Evolutionary conservation across 495 filamentous ascomycete genomes (phyloP).

Genomic region (Podospora fimiseda): DNA sequence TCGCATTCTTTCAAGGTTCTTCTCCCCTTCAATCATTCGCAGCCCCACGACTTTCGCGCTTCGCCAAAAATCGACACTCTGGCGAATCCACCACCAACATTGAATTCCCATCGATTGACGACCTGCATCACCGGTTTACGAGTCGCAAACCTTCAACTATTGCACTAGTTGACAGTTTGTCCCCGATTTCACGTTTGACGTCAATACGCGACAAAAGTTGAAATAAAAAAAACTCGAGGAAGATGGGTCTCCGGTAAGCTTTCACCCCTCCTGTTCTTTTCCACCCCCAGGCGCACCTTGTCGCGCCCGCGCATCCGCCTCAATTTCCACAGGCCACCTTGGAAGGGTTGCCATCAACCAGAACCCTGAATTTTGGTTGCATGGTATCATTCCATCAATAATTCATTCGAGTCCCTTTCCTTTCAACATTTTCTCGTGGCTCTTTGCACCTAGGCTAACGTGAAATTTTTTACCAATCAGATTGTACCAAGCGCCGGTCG

Average conservation of each 20-base stretch:
- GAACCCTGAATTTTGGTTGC: not conserved
- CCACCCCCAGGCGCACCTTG: slow-evolving; percentile 19
- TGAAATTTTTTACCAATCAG: slow-evolving; percentile 31
- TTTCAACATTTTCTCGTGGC: not conserved
- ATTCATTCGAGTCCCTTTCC: too few species aligned
- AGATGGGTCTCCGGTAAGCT: slow-evolving; percentile 75
- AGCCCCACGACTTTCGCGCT: slow-evolving; percentile 25
- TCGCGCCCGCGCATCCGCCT: slow-evolving; percentile 11
- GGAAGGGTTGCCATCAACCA: too few species aligned
- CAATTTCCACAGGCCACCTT: slow-evolving; percentile 9
- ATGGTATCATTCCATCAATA: not conserved
- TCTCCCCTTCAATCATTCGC: slow-evolving; percentile 16
- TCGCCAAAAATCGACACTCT: slow-evolving; percentile 17
- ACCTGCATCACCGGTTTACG: slow-evolving; percentile 17
- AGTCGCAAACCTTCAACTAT: slow-evolving; percentile 9
- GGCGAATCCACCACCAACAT: slow-evolving; percentile 23
- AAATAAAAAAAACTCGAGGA: slow-evolving; percentile 13
- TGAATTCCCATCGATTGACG: slow-evolving; percentile 24
- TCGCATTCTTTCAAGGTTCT: slow-evolving; percentile 9
- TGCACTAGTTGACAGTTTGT: slow-evolving; percentile 20
- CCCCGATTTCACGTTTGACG: not conserved
- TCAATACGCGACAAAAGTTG: not conserved
- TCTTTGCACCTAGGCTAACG: slow-evolving; percentile 3
- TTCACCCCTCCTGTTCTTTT: slow-evolving; percentile 11
- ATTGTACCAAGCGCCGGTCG: slow-evolving; percentile 48